Percentiles rank a stretch among this genome's conserved stretches.
phyloP scores from a whole-genome alignment of 2,329 filamentous ascomycete species.

The Magnaporthales sp. region DNA sequence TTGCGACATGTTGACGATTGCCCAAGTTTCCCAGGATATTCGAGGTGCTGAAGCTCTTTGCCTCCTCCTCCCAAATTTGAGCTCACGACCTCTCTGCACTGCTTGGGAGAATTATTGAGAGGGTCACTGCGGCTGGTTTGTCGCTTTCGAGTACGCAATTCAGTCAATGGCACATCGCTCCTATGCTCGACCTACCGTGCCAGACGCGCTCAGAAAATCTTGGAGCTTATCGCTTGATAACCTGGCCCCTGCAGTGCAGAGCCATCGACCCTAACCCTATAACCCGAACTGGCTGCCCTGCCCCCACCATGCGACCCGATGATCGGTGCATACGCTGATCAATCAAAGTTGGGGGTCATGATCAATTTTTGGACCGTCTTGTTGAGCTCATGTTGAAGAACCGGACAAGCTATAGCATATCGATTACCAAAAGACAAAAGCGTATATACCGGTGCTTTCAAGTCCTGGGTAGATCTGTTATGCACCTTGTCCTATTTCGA shows the following conservation, averaged over 20 bases:
- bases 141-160: not conserved
- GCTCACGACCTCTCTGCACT: not conserved
- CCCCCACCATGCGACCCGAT: not conserved
- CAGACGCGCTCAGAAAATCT: not conserved
- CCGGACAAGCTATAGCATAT: not conserved
- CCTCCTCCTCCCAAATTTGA: not conserved
- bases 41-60: not conserved
- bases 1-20: conserved; percentile 59
- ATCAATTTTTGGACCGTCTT: not conserved
- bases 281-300: not conserved
- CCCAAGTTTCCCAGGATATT: not conserved
- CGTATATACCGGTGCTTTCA: not conserved
- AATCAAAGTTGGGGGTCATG: no score
- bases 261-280: not conserved
- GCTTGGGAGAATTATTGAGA: not conserved
- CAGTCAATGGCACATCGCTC: not conserved
- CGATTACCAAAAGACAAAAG: not conserved
- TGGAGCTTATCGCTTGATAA: not conserved
- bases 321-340: not conserved
- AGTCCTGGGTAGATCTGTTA: not conserved
- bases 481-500: not conserved
- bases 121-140: not conserved
- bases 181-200: not conserved
- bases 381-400: not conserved
- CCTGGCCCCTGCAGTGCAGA: not conserved